Evolutionary conservation across 805 yeast species (phyloP).

Genomic region (Lipomyces starkeyi): DNA sequence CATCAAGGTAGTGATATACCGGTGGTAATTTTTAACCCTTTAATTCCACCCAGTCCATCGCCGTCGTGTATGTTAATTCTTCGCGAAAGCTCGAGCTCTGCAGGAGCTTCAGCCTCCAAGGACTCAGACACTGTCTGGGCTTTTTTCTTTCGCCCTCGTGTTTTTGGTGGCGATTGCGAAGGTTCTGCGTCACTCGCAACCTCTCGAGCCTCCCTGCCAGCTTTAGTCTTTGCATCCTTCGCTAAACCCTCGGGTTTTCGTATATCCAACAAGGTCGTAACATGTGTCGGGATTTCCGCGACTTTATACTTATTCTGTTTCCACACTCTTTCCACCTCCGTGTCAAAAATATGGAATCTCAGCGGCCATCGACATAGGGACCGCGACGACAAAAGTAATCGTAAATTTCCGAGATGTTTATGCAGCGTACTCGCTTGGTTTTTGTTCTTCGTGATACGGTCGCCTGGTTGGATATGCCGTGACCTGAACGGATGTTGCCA

Average conservation of each 20-base stretch:
- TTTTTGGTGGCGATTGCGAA: not conserved
- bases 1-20: slow-evolving; percentile 1
- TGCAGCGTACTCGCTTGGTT: slow-evolving; percentile 35
- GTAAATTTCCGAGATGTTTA: slow-evolving; percentile 41
- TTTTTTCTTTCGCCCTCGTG: not conserved
- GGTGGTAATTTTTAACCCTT: slow-evolving; percentile 23
- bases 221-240: not conserved
- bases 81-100: slow-evolving; percentile 3
- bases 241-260: slow-evolving; percentile 12
- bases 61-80: slow-evolving; percentile 27
- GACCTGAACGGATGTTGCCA: slow-evolving; percentile 77
- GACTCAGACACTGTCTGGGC: not conserved
- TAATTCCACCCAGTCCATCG: slow-evolving; percentile 34
- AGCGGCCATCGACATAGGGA: slow-evolving; percentile 42
- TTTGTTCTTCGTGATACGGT: slow-evolving; percentile 48
- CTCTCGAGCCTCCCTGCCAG: not conserved
- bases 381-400: slow-evolving; percentile 41
- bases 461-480: slow-evolving; percentile 56
- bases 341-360: slow-evolving; percentile 42
- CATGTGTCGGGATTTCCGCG: slow-evolving; percentile 24
- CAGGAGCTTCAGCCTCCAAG: not conserved
- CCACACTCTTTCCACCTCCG: slow-evolving; percentile 41
- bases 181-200: not conserved
- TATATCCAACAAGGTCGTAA: slow-evolving; percentile 19
- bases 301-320: slow-evolving; percentile 40